These are phyloP conservation scores for Sporothrix mexicana DNA, from an alignment of 2,329 filamentous ascomycete species.

Conservation along the genomic window DNA sequence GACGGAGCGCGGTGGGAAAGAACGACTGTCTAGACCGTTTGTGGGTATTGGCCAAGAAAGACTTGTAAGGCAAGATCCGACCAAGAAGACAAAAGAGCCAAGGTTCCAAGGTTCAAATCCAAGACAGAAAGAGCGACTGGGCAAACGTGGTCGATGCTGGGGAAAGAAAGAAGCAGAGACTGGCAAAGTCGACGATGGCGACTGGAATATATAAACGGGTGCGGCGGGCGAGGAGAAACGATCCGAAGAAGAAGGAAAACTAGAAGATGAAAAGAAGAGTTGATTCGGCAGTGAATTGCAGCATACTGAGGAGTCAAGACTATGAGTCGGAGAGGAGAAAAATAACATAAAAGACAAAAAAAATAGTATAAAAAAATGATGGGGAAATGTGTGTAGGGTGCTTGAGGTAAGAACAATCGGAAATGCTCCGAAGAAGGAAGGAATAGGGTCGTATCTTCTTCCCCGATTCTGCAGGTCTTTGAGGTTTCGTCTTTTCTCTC, in stretches of 20 bases:
- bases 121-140: constrained; percentile 20
- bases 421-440: neutral
- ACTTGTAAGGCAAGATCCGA: neutral
- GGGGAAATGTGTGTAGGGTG: neutral
- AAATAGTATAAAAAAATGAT: neutral
- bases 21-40: neutral
- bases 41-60: neutral
- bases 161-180: constrained; percentile 17
- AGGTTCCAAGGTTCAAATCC: neutral
- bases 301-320: neutral
- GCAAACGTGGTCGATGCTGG: neutral
- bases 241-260: constrained; percentile 2
- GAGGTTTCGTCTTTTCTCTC: too few relatives aligned
- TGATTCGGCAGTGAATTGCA: neutral
- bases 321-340: neutral
- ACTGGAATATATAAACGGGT: constrained; percentile 19
- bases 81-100: neutral
- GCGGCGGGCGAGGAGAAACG: neutral
- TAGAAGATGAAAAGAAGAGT: neutral
- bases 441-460: constrained; percentile 22
- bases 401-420: neutral
- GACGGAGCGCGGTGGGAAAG: neutral
- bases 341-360: neutral
- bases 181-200: neutral
- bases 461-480: constrained; percentile 24